phyloP scores from a whole-genome alignment of 129 eudicot species.

The Centella asiatica region DNA sequence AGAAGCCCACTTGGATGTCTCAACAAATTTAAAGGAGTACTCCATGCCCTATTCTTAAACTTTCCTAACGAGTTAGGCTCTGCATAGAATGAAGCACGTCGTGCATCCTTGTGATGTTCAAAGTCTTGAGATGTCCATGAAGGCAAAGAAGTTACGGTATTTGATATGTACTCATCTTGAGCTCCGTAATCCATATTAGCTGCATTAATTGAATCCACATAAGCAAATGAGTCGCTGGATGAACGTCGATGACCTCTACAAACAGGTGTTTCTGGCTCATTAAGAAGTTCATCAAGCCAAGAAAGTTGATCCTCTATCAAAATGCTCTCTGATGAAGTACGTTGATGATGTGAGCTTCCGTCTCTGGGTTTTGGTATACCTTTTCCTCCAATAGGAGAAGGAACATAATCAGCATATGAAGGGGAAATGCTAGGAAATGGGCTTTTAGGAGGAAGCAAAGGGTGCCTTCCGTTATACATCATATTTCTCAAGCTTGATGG shows the following conservation, averaged over 20 bases:
- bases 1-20: slow-evolving; percentile 28
- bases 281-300: slow-evolving; percentile 85
- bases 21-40: slow-evolving; percentile 22
- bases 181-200: slow-evolving; percentile 36
- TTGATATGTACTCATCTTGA: slow-evolving; percentile 27
- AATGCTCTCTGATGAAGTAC: slow-evolving; percentile 60
- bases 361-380: slow-evolving; percentile 30
- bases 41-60: slow-evolving; percentile 38
- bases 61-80: slow-evolving; percentile 23
- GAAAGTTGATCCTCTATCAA: slow-evolving; percentile 70
- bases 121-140: slow-evolving; percentile 28
- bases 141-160: slow-evolving; percentile 14
- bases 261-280: slow-evolving; percentile 58
- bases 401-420: slow-evolving; percentile 44
- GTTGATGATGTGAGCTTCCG: slow-evolving; percentile 45
- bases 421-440: slow-evolving; percentile 73
- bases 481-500: slow-evolving; percentile 47
- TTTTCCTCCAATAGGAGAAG: slow-evolving; percentile 32
- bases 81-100: slow-evolving; percentile 13
- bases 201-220: slow-evolving; percentile 41
- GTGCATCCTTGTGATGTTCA: slow-evolving; percentile 34
- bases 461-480: slow-evolving; percentile 46
- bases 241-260: slow-evolving; percentile 75
- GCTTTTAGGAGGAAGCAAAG: slow-evolving; percentile 75
- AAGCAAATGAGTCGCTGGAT: slow-evolving; percentile 75